Evolutionary conservation across 2,329 filamentous ascomycete genomes (phyloP), one percentile per base, ranked within the genome.

Genomic region (Fusarium avenaceum): DNA sequence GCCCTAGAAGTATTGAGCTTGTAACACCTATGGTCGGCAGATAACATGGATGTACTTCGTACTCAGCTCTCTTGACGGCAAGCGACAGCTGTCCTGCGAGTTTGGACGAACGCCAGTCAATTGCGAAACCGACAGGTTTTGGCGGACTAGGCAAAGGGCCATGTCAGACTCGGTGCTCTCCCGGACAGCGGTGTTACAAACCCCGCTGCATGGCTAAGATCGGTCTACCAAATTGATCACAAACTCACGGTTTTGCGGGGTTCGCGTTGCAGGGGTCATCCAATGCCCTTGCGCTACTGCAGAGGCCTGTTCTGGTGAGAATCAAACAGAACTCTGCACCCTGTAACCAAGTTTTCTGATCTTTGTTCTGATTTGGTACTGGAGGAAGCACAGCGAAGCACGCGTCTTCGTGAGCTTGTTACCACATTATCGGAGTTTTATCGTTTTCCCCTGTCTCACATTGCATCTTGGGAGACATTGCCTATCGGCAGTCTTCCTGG

Each of bases 1-100:
- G 87, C 46, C 86, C 87, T 33, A 88, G 85, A 78, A 89, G 87
- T 78, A 87, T 89, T 71, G 87, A 90, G 78, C 81, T 90, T 22
- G 86, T 90, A 44, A 89, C 87, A 50, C 87, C 88, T 33, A 83
- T 88, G 77, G 75, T 86, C 69, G 81, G 84, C 52, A 82, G 84
- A 70, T 88, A 70, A 76, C 57, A 32, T 51, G 56, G 55, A 42
- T 32, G 39, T 40, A 42, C 32, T 40, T 54, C 28, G 39, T 40
- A 42, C 32, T 40, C 56, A 55, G 52, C 28, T 52, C 42, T 42
- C 26, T 11, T 11, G 39, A 50, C 40, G 22, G 32, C 35, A 24
- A 45, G 26, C 26, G 24, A 40, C 30, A 45, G 40, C 35, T 32
- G 38, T 47, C 53, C 32, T 45, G 53, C n/a, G 20, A 33, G 60